Conservation (phyloP, 2,329 filamentous ascomycete species). For the Trichoderma semiorbis region DNA sequence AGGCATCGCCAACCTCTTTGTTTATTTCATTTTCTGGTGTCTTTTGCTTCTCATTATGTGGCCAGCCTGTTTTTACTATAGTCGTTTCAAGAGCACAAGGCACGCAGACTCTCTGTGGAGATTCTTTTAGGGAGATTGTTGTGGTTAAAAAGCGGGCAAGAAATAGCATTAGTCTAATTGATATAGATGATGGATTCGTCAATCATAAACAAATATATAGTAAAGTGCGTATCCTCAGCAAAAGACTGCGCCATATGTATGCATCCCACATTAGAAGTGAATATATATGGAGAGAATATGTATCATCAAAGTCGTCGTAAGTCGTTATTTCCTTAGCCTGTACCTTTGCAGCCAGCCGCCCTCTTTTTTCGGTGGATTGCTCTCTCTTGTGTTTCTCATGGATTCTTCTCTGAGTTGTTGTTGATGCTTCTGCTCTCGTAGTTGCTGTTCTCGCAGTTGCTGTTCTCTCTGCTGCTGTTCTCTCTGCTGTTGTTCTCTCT, state of each 20-base stretch:
- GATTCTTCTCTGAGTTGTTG: not conserved
- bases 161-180: not conserved
- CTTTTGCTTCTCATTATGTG: slow-evolving; percentile 37
- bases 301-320: not conserved
- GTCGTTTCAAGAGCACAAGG: slow-evolving; percentile 41
- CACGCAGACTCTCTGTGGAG: slow-evolving; percentile 44
- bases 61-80: slow-evolving; percentile 41
- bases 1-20: slow-evolving; percentile 38
- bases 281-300: not conserved
- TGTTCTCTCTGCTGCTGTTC: not conserved
- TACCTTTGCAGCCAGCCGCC: slow-evolving; percentile 8
- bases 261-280: not conserved
- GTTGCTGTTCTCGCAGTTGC: slow-evolving; percentile 19
- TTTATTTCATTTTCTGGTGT: slow-evolving; percentile 37
- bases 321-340: not conserved
- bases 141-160: not conserved
- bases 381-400: not conserved
- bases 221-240: not conserved
- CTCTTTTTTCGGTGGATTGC: not conserved
- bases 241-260: not conserved
- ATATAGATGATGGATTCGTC: not conserved
- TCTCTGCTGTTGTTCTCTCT: slow-evolving; percentile 12
- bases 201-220: not conserved
- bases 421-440: not conserved
- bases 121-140: slow-evolving; percentile 36